Conservation (phyloP, 148 eudicot species). For the Amaranthus palmeri region DNA sequence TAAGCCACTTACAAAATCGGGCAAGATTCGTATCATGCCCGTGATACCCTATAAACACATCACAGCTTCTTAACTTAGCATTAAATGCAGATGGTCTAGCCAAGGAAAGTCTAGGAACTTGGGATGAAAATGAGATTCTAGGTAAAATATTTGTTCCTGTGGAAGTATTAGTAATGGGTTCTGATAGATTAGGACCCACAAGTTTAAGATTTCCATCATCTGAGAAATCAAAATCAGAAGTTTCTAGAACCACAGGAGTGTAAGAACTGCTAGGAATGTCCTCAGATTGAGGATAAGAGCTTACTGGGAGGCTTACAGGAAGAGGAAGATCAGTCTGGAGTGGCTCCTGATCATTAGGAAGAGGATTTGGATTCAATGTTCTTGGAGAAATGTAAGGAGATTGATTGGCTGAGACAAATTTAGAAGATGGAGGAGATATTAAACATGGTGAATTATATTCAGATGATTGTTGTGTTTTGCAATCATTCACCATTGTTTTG, state of each 20-base stretch:
- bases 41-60: constrained; percentile 75
- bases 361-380: constrained; percentile 31
- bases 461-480: constrained; percentile 28
- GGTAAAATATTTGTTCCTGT: constrained; percentile 26
- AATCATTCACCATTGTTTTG: neutral
- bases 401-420: constrained; percentile 74
- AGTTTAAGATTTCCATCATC: constrained; percentile 53
- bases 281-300: constrained; percentile 27
- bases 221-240: constrained; percentile 49
- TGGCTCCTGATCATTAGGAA: constrained; percentile 9
- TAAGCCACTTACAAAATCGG: constrained; percentile 83
- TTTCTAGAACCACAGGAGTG: constrained; percentile 57
- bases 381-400: constrained; percentile 86
- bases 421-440: constrained; percentile 78
- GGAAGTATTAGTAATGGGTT: constrained; percentile 26
- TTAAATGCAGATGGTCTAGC: constrained; percentile 59
- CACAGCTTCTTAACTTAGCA: constrained; percentile 77
- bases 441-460: constrained; percentile 60
- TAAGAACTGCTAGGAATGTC: constrained; percentile 69
- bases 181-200: constrained; percentile 39
- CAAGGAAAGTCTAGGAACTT: constrained; percentile 62
- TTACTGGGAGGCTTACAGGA: constrained; percentile 38
- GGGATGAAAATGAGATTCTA: constrained; percentile 68
- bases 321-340: constrained; percentile 52
- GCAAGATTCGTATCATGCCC: constrained; percentile 57